These are phyloP conservation scores for Babesia bovis DNA, from an alignment of 169 alveolate genomes.

Conservation along the genomic window DNA sequence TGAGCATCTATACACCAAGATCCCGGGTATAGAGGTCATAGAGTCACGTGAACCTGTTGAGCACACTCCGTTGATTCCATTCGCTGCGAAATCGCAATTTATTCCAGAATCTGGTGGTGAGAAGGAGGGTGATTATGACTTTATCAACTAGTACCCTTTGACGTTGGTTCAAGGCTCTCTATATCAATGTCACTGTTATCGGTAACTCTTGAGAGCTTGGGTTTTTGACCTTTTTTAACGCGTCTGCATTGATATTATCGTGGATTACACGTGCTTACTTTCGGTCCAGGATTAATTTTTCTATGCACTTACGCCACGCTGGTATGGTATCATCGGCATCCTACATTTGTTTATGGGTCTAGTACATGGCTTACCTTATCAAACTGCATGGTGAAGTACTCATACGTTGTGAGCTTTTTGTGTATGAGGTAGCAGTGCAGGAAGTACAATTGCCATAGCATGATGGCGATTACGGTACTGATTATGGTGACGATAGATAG, in stretches of 20 bases:
- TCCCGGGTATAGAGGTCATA: constrained; percentile 73
- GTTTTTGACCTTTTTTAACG: constrained; percentile 21
- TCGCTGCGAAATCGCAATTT: constrained; percentile 62
- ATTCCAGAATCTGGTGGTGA: constrained; percentile 44
- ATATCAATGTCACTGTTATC: neutral
- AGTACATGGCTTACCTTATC: constrained; percentile 3
- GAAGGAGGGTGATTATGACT: constrained; percentile 16
- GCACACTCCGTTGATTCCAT: constrained; percentile 54
- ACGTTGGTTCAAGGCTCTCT: neutral
- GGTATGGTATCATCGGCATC: constrained; percentile 29
- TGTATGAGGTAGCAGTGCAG: constrained; percentile 66
- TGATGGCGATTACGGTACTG: constrained; percentile 27
- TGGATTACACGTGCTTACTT: constrained; percentile 2
- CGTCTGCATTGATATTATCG: constrained; percentile 6
- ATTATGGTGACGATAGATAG: constrained; percentile 30
- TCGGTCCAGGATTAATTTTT: constrained; percentile 19
- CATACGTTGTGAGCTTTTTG: constrained; percentile 72
- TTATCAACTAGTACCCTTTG: neutral
- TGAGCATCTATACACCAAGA: constrained; percentile 70
- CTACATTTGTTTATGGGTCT: neutral
- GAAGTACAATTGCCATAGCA: constrained; percentile 67
- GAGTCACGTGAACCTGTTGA: constrained; percentile 40
- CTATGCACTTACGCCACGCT: constrained; percentile 21
- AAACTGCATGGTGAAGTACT: constrained; percentile 64
- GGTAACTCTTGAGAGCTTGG: constrained; percentile 12